Conservation (phyloP, 768 basidiomycete species). For the Clitopilus hobsonii region DNA sequence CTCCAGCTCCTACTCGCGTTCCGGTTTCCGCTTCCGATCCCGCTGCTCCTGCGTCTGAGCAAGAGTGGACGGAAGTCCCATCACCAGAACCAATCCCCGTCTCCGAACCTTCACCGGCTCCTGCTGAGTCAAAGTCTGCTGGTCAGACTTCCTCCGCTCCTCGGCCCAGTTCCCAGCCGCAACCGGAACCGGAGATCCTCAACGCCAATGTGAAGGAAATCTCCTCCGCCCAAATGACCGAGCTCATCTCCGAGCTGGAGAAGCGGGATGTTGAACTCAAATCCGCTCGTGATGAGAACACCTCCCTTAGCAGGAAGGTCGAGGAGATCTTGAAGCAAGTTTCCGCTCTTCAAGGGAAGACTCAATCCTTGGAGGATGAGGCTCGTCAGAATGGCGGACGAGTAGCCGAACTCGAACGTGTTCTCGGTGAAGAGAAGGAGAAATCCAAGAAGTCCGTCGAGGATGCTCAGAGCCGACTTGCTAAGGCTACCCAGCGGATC, state of each 20-base stretch:
- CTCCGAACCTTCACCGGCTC: constrained; percentile 9
- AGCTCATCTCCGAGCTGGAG: background rate
- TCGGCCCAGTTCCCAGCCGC: constrained; percentile 3
- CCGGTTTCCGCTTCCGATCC: too few species aligned
- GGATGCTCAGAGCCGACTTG: background rate
- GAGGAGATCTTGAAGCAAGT: background rate
- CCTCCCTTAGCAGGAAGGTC: background rate
- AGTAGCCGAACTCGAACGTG: background rate
- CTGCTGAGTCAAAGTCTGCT: background rate
- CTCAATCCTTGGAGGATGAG: background rate
- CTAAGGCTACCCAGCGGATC: background rate
- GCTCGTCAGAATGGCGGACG: background rate
- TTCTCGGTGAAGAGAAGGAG: background rate
- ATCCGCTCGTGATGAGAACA: background rate
- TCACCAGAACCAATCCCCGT: constrained; percentile 15
- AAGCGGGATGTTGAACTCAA: background rate
- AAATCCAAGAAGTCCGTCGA: background rate
- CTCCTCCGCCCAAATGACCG: background rate
- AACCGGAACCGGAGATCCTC: constrained; percentile 1
- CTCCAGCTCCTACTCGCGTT: constrained; percentile 14
- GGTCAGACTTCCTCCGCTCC: constrained; percentile 7
- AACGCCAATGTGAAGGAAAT: background rate
- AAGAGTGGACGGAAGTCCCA: background rate
- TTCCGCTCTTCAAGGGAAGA: background rate
- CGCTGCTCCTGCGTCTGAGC: constrained; percentile 7